Conservation (phyloP, 2,329 filamentous ascomycete species). For the Davidsoniella eucalypti region DNA sequence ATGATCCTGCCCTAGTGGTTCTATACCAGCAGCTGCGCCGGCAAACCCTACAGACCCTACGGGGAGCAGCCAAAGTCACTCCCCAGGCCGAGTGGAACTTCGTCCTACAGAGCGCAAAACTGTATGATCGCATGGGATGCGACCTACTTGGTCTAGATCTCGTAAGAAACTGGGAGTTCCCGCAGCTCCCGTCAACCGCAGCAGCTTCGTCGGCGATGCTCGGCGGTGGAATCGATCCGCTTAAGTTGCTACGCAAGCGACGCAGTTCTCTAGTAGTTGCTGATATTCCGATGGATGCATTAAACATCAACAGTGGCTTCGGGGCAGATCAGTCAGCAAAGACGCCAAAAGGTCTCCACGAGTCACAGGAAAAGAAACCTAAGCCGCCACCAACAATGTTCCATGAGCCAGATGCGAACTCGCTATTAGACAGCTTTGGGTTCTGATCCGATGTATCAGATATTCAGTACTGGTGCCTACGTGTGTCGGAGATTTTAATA, state of each 20-base stretch:
- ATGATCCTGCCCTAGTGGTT: conserved; percentile 78
- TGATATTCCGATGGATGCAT: conserved; percentile 39
- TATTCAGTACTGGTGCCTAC: not conserved
- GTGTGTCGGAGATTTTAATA: too few species aligned
- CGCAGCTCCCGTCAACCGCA: conserved; percentile 26
- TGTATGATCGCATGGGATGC: conserved; percentile 86
- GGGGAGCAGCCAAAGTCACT: conserved; percentile 67
- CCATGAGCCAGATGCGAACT: conserved; percentile 80
- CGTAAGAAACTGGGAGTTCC: conserved; percentile 69
- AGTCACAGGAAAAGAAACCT: conserved; percentile 17
- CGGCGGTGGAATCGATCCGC: conserved; percentile 39
- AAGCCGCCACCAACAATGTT: conserved; percentile 61
- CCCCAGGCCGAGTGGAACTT: conserved; percentile 76
- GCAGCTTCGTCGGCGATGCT: conserved; percentile 20
- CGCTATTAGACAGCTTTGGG: conserved; percentile 82
- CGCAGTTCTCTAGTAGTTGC: conserved; percentile 66
- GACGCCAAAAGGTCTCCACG: conserved; percentile 17
- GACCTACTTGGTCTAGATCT: conserved; percentile 77
- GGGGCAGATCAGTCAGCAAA: conserved; percentile 10
- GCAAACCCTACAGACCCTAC: conserved; percentile 65
- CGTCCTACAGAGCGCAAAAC: conserved; percentile 64
- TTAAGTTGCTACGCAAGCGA: conserved; percentile 46
- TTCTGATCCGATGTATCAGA: conserved; percentile 37
- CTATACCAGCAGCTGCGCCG: conserved; percentile 76
- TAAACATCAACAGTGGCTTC: conserved; percentile 17